Conservation (phyloP, 2,329 filamentous ascomycete species). For the Myriosclerotinia duriaeana region DNA sequence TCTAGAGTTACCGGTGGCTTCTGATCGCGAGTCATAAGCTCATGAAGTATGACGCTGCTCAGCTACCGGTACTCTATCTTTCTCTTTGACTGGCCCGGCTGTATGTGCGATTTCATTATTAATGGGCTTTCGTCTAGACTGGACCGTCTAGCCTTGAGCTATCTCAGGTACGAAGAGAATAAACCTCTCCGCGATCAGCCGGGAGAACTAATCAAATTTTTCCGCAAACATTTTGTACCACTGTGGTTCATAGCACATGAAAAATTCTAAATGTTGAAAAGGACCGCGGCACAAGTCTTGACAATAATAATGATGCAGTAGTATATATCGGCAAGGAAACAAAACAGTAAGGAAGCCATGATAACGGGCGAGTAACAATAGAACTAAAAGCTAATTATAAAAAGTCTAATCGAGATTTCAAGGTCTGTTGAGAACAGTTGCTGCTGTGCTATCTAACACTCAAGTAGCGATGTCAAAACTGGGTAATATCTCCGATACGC, state of each 20-base stretch:
- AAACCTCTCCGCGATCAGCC: constrained; percentile 6
- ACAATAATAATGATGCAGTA: not conserved
- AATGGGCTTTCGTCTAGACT: not conserved
- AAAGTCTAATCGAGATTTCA: constrained; percentile 1
- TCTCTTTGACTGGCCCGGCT: not conserved
- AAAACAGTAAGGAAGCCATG: not conserved
- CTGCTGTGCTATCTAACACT: constrained; percentile 6
- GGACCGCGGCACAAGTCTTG: not conserved
- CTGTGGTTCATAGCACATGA: not conserved
- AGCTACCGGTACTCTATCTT: not conserved
- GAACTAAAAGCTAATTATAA: not conserved
- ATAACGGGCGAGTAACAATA: constrained; percentile 1
- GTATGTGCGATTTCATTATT: not conserved
- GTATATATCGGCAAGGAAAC: not conserved
- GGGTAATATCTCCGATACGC: constrained; percentile 20
- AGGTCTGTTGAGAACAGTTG: not conserved
- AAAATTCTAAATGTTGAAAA: not conserved
- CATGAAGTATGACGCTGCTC: not conserved
- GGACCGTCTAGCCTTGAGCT: not conserved
- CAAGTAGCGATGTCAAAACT: constrained; percentile 14
- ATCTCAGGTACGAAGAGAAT: not conserved
- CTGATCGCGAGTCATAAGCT: constrained; percentile 5
- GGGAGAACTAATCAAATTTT: not conserved
- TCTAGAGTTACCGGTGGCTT: not conserved
- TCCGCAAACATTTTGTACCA: not conserved